phyloP scores from a whole-genome alignment of 116 monocot genomes.

The Thalassia testudinum region DNA sequence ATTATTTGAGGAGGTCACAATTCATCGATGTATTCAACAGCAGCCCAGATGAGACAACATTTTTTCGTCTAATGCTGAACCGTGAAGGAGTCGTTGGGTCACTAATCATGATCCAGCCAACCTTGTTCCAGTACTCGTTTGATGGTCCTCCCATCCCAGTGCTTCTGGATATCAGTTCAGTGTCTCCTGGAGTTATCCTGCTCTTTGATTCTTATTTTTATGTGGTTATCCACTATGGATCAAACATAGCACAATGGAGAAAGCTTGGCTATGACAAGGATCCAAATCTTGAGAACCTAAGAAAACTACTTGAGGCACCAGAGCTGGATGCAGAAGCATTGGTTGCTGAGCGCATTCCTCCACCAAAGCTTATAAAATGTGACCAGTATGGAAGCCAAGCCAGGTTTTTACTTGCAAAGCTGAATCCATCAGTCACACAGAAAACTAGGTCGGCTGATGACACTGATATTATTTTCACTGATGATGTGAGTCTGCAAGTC shows the following conservation, averaged over 20 bases:
- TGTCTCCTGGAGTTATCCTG: slow-evolving; percentile 63
- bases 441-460: slow-evolving; percentile 42
- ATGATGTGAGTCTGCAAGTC: slow-evolving; percentile 82
- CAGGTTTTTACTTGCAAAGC: slow-evolving; percentile 72
- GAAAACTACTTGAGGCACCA: slow-evolving; percentile 77
- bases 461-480: slow-evolving; percentile 65
- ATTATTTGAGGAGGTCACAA: slow-evolving; percentile 75
- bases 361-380: slow-evolving; percentile 75
- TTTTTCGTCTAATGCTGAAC: slow-evolving; percentile 69
- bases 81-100: slow-evolving; percentile 76
- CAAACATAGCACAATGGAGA: slow-evolving; percentile 73
- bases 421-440: slow-evolving; percentile 85
- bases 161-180: slow-evolving; percentile 75
- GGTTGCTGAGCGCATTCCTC: slow-evolving; percentile 51
- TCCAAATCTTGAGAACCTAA: slow-evolving; percentile 67
- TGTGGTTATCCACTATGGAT: slow-evolving; percentile 88
- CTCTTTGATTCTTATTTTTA: slow-evolving; percentile 91
- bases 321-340: slow-evolving; percentile 59
- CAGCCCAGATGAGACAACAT: slow-evolving; percentile 86
- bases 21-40: slow-evolving; percentile 93
- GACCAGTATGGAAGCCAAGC: slow-evolving; percentile 98
- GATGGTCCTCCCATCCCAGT: slow-evolving; percentile 88
- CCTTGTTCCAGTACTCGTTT: slow-evolving; percentile 86
- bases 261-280: slow-evolving; percentile 62
- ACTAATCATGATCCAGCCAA: slow-evolving; percentile 93